A percentile compares a stretch with the other conserved stretches of the same genome.
phyloP scores from a whole-genome alignment of 768 basidiomycete genomes.

The Xerocomus spinulosus region DNA sequence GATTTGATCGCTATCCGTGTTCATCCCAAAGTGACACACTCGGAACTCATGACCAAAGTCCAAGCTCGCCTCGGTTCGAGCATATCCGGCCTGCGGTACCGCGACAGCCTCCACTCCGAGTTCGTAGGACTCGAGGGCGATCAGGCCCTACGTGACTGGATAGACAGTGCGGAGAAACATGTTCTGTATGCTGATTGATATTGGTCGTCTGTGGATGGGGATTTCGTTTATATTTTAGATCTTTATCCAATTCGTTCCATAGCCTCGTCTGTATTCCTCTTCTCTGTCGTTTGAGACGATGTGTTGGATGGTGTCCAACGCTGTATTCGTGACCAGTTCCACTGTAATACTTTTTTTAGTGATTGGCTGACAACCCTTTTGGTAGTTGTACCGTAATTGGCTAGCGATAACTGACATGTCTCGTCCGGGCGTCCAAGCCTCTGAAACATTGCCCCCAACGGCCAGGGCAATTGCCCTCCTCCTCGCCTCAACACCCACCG shows the following conservation, averaged over 20 bases:
- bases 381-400: neutral
- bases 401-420: conserved; percentile 33
- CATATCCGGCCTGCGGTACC: conserved; percentile 65
- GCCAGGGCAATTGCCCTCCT: conserved; percentile 81
- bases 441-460: conserved; percentile 77
- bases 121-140: conserved; percentile 63
- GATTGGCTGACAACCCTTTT: neutral
- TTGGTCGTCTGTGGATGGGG: no score
- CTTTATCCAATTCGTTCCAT: conserved; percentile 22
- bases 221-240: conserved; percentile 27
- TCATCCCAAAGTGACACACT: conserved; percentile 83
- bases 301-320: conserved; percentile 1
- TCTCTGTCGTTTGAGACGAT: neutral
- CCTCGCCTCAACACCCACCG: conserved; percentile 75
- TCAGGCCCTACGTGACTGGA: conserved; percentile 63
- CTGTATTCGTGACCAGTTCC: neutral
- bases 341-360: conserved; percentile 12
- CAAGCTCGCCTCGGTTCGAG: conserved; percentile 78
- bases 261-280: conserved; percentile 6
- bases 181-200: conserved; percentile 77
- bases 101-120: conserved; percentile 62
- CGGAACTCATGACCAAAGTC: conserved; percentile 88
- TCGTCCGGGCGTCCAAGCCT: conserved; percentile 31
- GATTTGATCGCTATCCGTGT: conserved; percentile 97
- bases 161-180: conserved; percentile 76